These are phyloP conservation scores for Penicillium sp. DNA, from an alignment of 2,329 filamentous ascomycete genomes.

Conservation along the genomic window DNA sequence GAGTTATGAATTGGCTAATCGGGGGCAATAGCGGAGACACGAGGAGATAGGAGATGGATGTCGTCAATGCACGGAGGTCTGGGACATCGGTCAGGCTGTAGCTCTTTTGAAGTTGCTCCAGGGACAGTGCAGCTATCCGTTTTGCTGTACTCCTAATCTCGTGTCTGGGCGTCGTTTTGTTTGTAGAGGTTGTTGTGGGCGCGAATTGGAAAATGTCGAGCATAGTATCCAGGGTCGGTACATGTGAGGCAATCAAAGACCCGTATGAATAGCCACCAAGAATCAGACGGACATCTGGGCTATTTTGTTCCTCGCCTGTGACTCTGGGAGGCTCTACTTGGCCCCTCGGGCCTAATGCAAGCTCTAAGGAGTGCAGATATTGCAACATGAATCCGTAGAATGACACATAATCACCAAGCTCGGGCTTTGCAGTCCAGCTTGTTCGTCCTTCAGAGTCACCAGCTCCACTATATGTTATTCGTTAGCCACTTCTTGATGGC, in stretches of 20 bases:
- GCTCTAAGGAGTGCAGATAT: constrained; percentile 63
- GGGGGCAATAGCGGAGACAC: constrained; percentile 62
- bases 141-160: constrained; percentile 70
- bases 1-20: constrained; percentile 60
- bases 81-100: background rate
- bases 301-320: background rate
- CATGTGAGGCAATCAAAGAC: constrained; percentile 71
- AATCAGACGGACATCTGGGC: constrained; percentile 45
- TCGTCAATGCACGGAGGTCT: constrained; percentile 10
- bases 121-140: constrained; percentile 64
- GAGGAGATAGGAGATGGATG: constrained; percentile 52
- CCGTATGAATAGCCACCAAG: constrained; percentile 89
- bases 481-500: constrained; percentile 11
- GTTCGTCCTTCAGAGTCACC: constrained; percentile 71
- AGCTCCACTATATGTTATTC: constrained; percentile 62
- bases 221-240: constrained; percentile 61
- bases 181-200: constrained; percentile 30
- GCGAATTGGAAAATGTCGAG: constrained; percentile 58
- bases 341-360: background rate
- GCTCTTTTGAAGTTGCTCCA: constrained; percentile 39
- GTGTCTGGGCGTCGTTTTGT: constrained; percentile 59
- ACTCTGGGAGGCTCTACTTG: background rate
- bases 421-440: constrained; percentile 81
- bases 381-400: constrained; percentile 75
- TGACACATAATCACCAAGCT: constrained; percentile 77